phyloP scores from a whole-genome alignment of 768 basidiomycete genomes.

The Coprinopsis cinerea region DNA sequence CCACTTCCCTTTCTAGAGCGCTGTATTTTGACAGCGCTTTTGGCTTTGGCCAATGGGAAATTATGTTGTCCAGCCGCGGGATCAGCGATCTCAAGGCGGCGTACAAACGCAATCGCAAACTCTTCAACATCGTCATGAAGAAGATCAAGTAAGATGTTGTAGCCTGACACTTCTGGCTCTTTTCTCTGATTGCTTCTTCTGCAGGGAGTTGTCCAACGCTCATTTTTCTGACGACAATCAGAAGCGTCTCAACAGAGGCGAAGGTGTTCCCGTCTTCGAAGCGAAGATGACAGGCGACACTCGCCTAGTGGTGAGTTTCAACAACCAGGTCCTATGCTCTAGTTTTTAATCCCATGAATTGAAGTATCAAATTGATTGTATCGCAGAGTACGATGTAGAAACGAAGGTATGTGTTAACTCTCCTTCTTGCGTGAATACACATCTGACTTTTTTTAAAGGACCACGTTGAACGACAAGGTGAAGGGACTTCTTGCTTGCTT shows the following conservation, averaged over 20 bases:
- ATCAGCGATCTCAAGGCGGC: conserved; percentile 39
- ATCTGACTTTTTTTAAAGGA: too few relatives aligned
- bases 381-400: conserved; percentile 23
- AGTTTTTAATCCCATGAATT: conserved; percentile 1
- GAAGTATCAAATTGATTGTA: conserved; percentile 43
- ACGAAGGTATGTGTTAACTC: conserved; percentile 11
- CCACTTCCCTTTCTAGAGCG: conserved; percentile 22
- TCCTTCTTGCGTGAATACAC: too few relatives aligned
- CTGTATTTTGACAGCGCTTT: conserved; percentile 48
- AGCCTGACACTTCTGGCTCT: background rate
- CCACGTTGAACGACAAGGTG: conserved; percentile 19
- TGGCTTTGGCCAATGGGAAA: conserved; percentile 58
- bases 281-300: conserved; percentile 53
- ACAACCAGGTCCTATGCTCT: background rate
- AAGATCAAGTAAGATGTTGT: conserved; percentile 50
- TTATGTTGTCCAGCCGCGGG: conserved; percentile 44
- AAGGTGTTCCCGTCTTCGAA: conserved; percentile 51
- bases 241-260: conserved; percentile 40
- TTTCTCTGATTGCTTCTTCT: background rate
- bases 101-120: conserved; percentile 33
- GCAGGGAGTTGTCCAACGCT: conserved; percentile 59
- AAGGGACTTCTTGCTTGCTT: background rate
- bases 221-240: conserved; percentile 63
- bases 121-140: conserved; percentile 47
- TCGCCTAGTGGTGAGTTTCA: conserved; percentile 36